Base-by-base conservation (phyloP, 2,329 filamentous ascomycete genomes). In the Colletotrichum sidae region DNA sequence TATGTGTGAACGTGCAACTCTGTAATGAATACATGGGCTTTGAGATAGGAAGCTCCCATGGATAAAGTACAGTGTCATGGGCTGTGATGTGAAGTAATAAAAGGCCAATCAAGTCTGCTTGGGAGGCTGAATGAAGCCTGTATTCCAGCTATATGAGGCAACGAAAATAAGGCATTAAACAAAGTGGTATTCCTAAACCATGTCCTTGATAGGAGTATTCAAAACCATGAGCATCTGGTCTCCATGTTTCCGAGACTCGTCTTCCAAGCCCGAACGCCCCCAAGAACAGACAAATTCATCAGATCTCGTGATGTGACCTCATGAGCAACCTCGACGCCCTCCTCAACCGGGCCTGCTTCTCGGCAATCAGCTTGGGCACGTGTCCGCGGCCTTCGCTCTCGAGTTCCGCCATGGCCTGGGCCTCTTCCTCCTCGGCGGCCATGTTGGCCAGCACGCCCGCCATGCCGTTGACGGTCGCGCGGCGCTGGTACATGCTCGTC, bases 311-410 rank as follows among this genome's bases (percentile, higher is more conserved):
- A 9, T 66, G 59, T 35, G 58, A 56, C 47, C 58, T 53, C 42
- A 9, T 17, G 44, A 83, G 72, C 55, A 84, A 69, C 58, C 72
- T 74, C 37, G 78, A 75, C 1, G 82, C 81, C 37, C 81, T 73
- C 45, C 74, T 71, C 35, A 84, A 66, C 55, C 82, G 75, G 45
- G 79, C 78, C 54, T 77, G 74, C 63, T 74, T 79, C 50, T 78
- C 74, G 51, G 69, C 72, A 50, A 80, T 68, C 2, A 73, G 73
- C 8, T 71, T 71, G 45, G 64, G 37, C 17, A 67, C 64, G 11
- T 65, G 57, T 39, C 63, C 69, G 9, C 67, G 65, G 7, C 65
- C 69, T 4, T 62, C 56, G 1, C 41, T 60, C 46, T 70, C 69
- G 11, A 73, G 33, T 13, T 58, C 71, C 34, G 70, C 70, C 10